Conservation (phyloP, 345 rosid genomes). For the Ceriops tagal region DNA sequence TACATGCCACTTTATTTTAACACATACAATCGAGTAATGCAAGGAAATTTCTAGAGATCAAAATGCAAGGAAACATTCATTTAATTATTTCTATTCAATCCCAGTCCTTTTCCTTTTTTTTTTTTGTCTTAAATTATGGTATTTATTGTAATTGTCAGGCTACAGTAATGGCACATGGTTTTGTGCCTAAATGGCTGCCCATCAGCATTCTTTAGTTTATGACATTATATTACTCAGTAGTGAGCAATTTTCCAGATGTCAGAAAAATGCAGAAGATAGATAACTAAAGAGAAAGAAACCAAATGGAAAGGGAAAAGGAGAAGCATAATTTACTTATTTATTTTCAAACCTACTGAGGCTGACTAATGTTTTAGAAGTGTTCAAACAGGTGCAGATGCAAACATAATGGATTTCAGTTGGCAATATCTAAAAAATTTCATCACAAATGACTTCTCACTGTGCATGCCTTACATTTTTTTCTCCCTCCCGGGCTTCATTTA, state of each 20-base stretch:
- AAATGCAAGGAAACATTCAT: background rate
- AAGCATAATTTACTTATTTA: no score
- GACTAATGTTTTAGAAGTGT: background rate
- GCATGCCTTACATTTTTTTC: slow-evolving; percentile 66
- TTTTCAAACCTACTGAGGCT: no score
- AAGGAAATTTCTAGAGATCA: background rate
- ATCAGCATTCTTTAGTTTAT: no score
- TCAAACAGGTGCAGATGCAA: slow-evolving; percentile 6
- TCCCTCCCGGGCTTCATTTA: slow-evolving; percentile 40
- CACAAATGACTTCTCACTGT: background rate
- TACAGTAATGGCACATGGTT: background rate
- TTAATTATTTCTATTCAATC: no score
- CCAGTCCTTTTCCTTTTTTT: no score
- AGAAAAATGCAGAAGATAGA: no score
- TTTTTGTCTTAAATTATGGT: background rate
- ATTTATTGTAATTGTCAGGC: background rate
- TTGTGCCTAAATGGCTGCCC: no score
- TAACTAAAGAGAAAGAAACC: no score
- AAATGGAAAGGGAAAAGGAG: no score
- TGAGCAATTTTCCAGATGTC: no score
- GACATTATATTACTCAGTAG: no score
- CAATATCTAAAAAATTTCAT: background rate
- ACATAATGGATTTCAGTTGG: background rate
- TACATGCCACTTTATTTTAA: background rate
- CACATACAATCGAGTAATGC: background rate